Base-by-base conservation (phyloP, 331 rosid genomes). In the Prunus yedoensis region DNA sequence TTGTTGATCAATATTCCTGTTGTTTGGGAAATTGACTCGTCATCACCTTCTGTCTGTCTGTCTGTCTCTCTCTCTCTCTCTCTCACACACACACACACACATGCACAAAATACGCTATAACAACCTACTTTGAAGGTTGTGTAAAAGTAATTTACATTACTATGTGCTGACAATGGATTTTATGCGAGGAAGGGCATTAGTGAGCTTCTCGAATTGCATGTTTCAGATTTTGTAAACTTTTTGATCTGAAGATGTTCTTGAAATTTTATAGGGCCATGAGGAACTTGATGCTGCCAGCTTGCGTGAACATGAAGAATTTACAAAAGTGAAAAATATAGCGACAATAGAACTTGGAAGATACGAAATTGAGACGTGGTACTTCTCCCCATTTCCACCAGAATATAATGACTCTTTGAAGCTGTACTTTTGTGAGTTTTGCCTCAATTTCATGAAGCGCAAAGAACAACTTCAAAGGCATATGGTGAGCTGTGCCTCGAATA, bases 211-310 rank as follows among this genome's bases (percentile, higher is more conserved):
- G 16, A 18, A 21, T 70, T 62, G 38, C 10, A 7, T 46, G 67
- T 68, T 76, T 82, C 35, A 35, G 68, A 68, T 23, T 38, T 70
- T 52, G 77, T 78, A 8, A 23, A 38, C n/a, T 70, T 50, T 56
- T 2, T 74, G 3, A 63, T 27, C 51, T 57, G 35, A 70, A 18
- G 51, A 21, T 25, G 49, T 52, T n/a, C 61, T 32, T 79, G 65
- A 63, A 69, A 73, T 77, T 43, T 30, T 71, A 28, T 83, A 95
- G 98, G 99, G 98, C 52, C 99, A 95, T 53, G 99, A 95, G 81
- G 99, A 95, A 85, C 98, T 95, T 78, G 99, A 95, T 86, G 99
- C 99, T 82, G 99, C 99, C 57, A 95, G 99, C 84, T 83, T 95
- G 83, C 93, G 99, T 71, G 99, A 95, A 83, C 99, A 95, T 51